These are phyloP conservation scores for Salix suchowensis DNA, from an alignment of 345 rosid species.

Conservation along the genomic window DNA sequence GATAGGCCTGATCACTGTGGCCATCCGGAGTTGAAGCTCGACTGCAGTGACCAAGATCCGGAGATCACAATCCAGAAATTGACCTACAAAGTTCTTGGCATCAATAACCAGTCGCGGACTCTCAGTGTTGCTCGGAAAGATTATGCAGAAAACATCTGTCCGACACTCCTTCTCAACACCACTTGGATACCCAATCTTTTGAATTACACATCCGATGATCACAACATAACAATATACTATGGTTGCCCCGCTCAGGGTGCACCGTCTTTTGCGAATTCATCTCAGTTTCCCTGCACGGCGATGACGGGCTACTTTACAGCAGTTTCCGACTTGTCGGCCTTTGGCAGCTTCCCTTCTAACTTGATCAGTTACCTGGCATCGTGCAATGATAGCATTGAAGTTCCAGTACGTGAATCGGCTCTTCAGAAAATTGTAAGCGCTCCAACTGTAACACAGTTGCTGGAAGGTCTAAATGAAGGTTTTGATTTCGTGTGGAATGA, in stretches of 20 bases:
- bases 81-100: conserved; percentile 23
- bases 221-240: conserved; percentile 20
- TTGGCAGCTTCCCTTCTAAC: not conserved
- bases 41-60: conserved; percentile 7
- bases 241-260: not conserved
- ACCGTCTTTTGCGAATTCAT: accelerated
- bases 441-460: not conserved
- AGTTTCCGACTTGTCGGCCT: not conserved
- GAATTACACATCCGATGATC: not conserved
- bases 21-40: conserved; percentile 14
- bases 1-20: conserved; percentile 23
- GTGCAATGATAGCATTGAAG: conserved; percentile 9
- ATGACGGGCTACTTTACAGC: conserved; percentile 5
- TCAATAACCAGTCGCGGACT: not conserved
- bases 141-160: conserved; percentile 19
- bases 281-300: not conserved
- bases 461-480: conserved; percentile 11
- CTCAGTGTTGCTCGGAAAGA: conserved; percentile 28
- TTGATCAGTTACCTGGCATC: accelerated
- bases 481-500: conserved; percentile 27
- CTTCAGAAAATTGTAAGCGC: accelerated
- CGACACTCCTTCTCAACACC: not conserved
- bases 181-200: not conserved
- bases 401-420: not conserved
- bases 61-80: conserved; percentile 19